Conservation (phyloP, 2,329 filamentous ascomycete genomes). For the Coleophoma eucalyptorum region DNA sequence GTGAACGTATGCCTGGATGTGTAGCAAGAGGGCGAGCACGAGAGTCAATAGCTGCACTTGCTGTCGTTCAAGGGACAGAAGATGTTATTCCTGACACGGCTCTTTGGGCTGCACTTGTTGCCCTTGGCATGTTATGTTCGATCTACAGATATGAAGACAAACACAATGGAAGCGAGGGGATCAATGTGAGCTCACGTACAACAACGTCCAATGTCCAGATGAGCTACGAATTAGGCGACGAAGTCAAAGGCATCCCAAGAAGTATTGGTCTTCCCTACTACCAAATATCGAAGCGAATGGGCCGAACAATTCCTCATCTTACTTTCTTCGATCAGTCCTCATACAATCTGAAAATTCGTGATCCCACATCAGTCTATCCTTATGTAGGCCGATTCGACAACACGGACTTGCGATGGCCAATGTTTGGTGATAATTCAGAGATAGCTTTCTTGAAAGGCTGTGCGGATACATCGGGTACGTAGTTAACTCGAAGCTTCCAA, state of each 20-base stretch:
- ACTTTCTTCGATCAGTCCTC: conserved; percentile 50
- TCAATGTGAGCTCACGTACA: conserved; percentile 30
- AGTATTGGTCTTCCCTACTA: conserved; percentile 46
- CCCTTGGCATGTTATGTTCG: conserved; percentile 47
- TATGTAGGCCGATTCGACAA: conserved; percentile 50
- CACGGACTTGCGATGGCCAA: conserved; percentile 48
- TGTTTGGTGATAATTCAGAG: conserved; percentile 48
- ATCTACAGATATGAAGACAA: conserved; percentile 50
- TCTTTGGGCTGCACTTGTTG: conserved; percentile 48
- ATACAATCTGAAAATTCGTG: conserved; percentile 46
- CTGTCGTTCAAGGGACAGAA: conserved; percentile 43
- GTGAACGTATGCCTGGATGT: conserved; percentile 49
- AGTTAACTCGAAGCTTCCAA: neutral
- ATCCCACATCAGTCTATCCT: conserved; percentile 43
- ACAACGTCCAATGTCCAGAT: conserved; percentile 35
- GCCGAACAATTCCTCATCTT: conserved; percentile 46
- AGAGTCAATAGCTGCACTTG: conserved; percentile 43
- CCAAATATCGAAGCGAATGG: conserved; percentile 47
- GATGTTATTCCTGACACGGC: conserved; percentile 47
- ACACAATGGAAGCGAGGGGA: conserved; percentile 48
- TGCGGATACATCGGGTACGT: conserved; percentile 39
- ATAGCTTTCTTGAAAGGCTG: conserved; percentile 47
- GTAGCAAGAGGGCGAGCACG: conserved; percentile 45
- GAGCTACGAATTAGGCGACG: conserved; percentile 47
- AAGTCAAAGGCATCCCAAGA: conserved; percentile 43